These are phyloP conservation scores for Mucor mucedo DNA, from an alignment of 371 early-diverging fungal species.

Conservation along the genomic window DNA sequence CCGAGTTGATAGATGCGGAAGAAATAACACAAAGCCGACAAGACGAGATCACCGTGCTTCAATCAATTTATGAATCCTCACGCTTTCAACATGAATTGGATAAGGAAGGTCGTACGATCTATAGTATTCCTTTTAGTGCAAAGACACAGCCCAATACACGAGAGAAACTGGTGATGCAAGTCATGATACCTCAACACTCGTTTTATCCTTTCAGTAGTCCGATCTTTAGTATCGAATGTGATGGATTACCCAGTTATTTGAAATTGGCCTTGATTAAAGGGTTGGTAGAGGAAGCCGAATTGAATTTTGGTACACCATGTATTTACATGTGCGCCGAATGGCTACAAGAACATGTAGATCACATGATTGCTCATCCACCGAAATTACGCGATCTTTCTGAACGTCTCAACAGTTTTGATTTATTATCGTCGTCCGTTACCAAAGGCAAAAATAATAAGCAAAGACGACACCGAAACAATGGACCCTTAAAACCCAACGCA, in stretches of 20 bases:
- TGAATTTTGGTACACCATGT: conserved; percentile 69
- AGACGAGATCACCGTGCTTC: conserved; percentile 66
- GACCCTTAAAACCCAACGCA: conserved; percentile 9
- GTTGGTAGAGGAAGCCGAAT: conserved; percentile 58
- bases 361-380: conserved; percentile 66
- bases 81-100: conserved; percentile 28
- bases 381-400: conserved; percentile 61
- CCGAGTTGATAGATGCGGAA: conserved; percentile 32
- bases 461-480: conserved; percentile 1
- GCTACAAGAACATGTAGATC: conserved; percentile 66
- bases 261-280: conserved; percentile 68
- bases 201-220: conserved; percentile 73
- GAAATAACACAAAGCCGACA: conserved; percentile 47
- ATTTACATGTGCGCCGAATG: conserved; percentile 71
- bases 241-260: conserved; percentile 72
- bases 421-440: background rate
- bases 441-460: background rate
- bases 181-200: conserved; percentile 54
- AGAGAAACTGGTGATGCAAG: conserved; percentile 29
- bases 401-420: conserved; percentile 33
- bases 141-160: conserved; percentile 20
- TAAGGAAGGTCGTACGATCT: conserved; percentile 25
- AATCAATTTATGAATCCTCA: conserved; percentile 66
- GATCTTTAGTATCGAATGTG: conserved; percentile 65
- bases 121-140: conserved; percentile 31